Conservation (phyloP, 2,329 filamentous ascomycete genomes). For the Fusarium heterosporum region DNA sequence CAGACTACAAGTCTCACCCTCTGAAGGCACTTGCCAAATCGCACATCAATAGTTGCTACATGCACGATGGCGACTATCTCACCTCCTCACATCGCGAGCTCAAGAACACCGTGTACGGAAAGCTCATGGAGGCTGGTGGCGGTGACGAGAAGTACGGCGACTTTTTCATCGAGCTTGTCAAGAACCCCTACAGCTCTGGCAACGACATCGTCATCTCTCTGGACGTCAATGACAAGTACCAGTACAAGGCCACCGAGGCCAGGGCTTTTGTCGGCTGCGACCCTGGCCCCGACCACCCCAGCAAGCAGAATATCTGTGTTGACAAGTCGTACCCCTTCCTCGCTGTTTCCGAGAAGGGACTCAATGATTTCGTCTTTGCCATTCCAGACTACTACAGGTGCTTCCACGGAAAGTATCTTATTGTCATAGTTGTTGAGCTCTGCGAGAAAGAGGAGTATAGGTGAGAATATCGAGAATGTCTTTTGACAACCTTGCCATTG, state of each 20-base stretch:
- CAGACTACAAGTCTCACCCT: slow-evolving; percentile 8
- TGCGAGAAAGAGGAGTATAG: slow-evolving; percentile 34
- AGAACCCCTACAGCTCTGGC: slow-evolving; percentile 4
- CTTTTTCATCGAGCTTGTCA: slow-evolving; percentile 34
- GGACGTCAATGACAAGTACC: slow-evolving; percentile 33
- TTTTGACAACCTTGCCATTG: neutral
- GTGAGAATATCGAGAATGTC: neutral
- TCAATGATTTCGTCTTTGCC: slow-evolving; percentile 14
- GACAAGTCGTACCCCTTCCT: slow-evolving; percentile 14
- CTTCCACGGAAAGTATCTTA: slow-evolving; percentile 36
- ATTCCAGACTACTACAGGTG: slow-evolving; percentile 31
- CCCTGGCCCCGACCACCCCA: neutral
- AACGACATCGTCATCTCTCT: slow-evolving; percentile 32
- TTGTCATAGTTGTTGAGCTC: slow-evolving; percentile 44
- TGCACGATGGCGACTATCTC: slow-evolving; percentile 34
- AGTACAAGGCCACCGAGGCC: slow-evolving; percentile 14
- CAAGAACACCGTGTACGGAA: slow-evolving; percentile 24
- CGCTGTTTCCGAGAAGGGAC: slow-evolving; percentile 12
- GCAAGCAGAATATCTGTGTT: neutral
- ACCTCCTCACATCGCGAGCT: slow-evolving; percentile 30
- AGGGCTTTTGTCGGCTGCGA: neutral
- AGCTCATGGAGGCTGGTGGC: slow-evolving; percentile 6
- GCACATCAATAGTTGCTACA: slow-evolving; percentile 37
- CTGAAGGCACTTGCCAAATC: slow-evolving; percentile 22
- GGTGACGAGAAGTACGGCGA: slow-evolving; percentile 22